Base-by-base conservation (phyloP, 768 basidiomycete genomes). In the Filobasidium wieringae region DNA sequence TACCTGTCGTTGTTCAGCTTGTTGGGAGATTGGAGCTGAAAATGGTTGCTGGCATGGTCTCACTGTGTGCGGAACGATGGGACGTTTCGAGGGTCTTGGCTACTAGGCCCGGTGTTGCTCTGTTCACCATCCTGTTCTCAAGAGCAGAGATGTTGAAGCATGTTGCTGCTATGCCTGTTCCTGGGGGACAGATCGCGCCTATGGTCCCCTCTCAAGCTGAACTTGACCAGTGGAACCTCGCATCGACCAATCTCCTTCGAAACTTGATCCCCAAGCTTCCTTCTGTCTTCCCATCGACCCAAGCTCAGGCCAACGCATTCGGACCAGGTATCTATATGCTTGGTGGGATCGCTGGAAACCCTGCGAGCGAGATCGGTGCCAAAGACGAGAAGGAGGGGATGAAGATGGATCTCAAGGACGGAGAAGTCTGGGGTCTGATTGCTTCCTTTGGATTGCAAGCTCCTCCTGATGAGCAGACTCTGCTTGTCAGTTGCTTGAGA, bases 41-140 rank as follows among this genome's bases (percentile, higher is more conserved):
- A 54, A 78, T 96, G 51, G 81, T 96, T 12, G 85, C 84, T 7
- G 93, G 92, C 4, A 78, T 97, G 61, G 77, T 97, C 58, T 87
- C 86, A 1, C 76, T 97, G 43, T 73, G 95, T 37, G 72, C 92
- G 53, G 84, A 88, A 73, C 78, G 87, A 47, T 87, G 83, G 65
- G 80, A 92, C 66, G 79, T 89, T 33, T 78, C 81, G 6, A 75
- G 76, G 50, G 78, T 93, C 55, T 83, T 88, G 12, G 80, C 83
- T 59, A 89, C 91, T 11, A 84, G 83, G 91, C 90, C 95, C 55
- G 95, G 92, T 33, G 77, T 96, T 27, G 88, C 89, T 2, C 79
- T 97, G 51, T 78, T 97, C 61, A 97, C 91, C 0, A 78, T 92
- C 43, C 85, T 97, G 72, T 77, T 97, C 54, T 90, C 87, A 63